Evolutionary conservation across 192 early-diverging fungal genomes (phyloP).

Genomic region (Coemansia sp.): DNA sequence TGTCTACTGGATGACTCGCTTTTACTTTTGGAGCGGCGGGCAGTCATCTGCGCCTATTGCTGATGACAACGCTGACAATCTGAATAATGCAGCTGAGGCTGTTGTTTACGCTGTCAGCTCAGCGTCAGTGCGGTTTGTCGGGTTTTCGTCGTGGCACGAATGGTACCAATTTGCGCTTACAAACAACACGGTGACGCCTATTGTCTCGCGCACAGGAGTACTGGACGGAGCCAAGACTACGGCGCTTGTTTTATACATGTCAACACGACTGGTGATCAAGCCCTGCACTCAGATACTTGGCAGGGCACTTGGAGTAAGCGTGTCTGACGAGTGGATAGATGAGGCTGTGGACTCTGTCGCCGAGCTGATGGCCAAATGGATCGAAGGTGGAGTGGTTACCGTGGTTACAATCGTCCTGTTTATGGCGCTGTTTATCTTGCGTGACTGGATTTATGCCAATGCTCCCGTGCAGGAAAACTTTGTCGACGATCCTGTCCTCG

Average conservation of each 20-base stretch:
- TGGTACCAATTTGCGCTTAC: constrained; percentile 31
- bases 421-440: constrained; percentile 77
- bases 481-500: constrained; percentile 34
- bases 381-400: constrained; percentile 86
- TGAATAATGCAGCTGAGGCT: neutral
- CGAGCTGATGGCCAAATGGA: constrained; percentile 64
- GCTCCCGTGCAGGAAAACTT: constrained; percentile 35
- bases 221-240: constrained; percentile 40
- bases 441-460: constrained; percentile 79
- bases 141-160: constrained; percentile 37
- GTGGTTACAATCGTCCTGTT: constrained; percentile 74
- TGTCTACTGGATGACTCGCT: constrained; percentile 80
- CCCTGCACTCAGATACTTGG: constrained; percentile 15
- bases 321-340: constrained; percentile 24
- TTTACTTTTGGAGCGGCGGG: constrained; percentile 77
- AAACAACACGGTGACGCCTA: constrained; percentile 20
- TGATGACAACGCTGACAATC: neutral
- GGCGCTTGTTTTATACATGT: constrained; percentile 29
- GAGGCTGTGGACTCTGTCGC: constrained; percentile 23
- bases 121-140: constrained; percentile 31
- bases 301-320: constrained; percentile 13
- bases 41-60: constrained; percentile 49
- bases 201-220: constrained; percentile 44
- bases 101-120: neutral
- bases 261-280: constrained; percentile 21